These are phyloP conservation scores for Chlamydomonas schloesseri DNA, from an alignment of 139 green algal genomes.

Conservation along the genomic window DNA sequence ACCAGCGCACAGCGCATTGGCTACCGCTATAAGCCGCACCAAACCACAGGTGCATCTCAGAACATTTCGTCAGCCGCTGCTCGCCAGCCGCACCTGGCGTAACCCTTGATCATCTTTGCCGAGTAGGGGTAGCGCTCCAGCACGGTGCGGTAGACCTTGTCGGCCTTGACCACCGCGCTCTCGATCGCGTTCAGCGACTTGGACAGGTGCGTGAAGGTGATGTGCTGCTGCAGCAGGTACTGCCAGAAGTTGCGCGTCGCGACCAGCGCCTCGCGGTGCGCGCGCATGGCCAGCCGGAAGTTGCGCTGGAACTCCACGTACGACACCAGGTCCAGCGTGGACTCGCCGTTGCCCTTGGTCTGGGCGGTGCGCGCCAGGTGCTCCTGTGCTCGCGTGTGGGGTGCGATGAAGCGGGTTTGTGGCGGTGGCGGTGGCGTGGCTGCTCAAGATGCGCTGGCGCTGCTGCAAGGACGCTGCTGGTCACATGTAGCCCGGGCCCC, in stretches of 20 bases:
- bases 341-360: conserved; percentile 43
- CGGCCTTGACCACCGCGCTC: conserved; percentile 28
- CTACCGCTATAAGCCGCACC: too few relatives aligned
- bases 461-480: too few relatives aligned
- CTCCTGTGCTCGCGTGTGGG: background rate
- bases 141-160: conserved; percentile 56
- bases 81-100: conserved; percentile 46
- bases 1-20: too few relatives aligned
- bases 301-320: conserved; percentile 68
- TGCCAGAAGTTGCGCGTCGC: conserved; percentile 68
- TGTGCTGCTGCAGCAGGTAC: conserved; percentile 47
- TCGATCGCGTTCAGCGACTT: conserved; percentile 39
- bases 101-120: conserved; percentile 55
- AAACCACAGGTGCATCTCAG: too few relatives aligned
- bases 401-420: too few relatives aligned
- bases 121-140: conserved; percentile 59
- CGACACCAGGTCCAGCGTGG: conserved; percentile 57
- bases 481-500: too few relatives aligned
- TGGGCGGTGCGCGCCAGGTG: conserved; percentile 51
- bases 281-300: conserved; percentile 34
- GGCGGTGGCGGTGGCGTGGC: too few relatives aligned
- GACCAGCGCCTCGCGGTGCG: conserved; percentile 48
- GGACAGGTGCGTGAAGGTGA: conserved; percentile 55
- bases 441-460: too few relatives aligned
- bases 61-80: too few relatives aligned